A percentile compares a stretch with the other conserved stretches of the same genome.
phyloP scores from a whole-genome alignment of 352 stramenopile species.

The Salisapilia sapeloensis region DNA sequence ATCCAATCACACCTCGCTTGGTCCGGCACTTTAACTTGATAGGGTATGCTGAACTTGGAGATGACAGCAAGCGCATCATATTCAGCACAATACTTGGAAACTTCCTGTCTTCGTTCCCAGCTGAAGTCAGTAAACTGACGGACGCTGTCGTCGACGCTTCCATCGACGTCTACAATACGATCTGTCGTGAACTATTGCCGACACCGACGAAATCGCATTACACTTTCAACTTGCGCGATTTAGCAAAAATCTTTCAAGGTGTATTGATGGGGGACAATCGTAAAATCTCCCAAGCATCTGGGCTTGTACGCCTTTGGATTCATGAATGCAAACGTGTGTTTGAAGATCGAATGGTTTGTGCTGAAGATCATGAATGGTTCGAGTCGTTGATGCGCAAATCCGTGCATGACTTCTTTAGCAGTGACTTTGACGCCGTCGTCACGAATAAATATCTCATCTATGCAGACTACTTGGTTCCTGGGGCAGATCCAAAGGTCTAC shows the following conservation, averaged over 20 bases:
- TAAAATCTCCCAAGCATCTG: conserved; percentile 31
- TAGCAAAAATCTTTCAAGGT: conserved; percentile 89
- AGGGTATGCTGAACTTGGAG: conserved; percentile 79
- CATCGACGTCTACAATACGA: conserved; percentile 85
- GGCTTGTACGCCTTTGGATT: conserved; percentile 80
- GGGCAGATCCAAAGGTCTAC: conserved; percentile 74
- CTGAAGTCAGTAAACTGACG: conserved; percentile 33
- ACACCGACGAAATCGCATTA: conserved; percentile 92
- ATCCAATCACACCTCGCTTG: conserved; percentile 82
- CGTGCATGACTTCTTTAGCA: conserved; percentile 57
- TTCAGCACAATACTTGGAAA: conserved; percentile 87
- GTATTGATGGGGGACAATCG: conserved; percentile 77
- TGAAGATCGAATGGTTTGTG: conserved; percentile 86
- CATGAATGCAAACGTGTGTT: conserved; percentile 92
- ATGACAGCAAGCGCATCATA: conserved; percentile 83
- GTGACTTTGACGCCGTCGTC: conserved; percentile 69
- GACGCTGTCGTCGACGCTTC: conserved; percentile 67
- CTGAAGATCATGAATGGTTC: conserved; percentile 86
- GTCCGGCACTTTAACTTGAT: conserved; percentile 90
- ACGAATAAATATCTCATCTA: conserved; percentile 58
- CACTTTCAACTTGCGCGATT: conserved; percentile 90
- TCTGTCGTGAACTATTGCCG: conserved; percentile 79
- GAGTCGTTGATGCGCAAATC: conserved; percentile 41
- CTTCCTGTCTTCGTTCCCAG: conserved; percentile 41
- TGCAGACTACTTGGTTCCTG: conserved; percentile 65